phyloP scores from a whole-genome alignment of 495 filamentous ascomycete species.

The Gamarada debralockiae region DNA sequence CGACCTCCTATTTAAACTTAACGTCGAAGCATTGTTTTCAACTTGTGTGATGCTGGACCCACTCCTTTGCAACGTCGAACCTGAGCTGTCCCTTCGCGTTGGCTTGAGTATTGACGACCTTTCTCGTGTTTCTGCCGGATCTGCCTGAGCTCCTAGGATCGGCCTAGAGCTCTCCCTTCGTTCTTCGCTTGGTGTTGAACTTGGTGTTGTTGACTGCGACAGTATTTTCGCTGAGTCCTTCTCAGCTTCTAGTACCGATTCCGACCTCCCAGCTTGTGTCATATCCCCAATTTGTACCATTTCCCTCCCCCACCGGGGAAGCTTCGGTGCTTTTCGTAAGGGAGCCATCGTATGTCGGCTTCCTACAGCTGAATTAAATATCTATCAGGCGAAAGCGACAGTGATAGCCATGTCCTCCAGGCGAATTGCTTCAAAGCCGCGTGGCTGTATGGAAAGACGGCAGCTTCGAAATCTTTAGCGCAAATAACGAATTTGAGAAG shows the following conservation, averaged over 20 bases:
- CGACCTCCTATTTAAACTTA: slow-evolving; percentile 1
- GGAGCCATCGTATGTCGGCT: slow-evolving; percentile 1
- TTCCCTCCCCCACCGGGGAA: neutral
- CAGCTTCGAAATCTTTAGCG: too few species aligned
- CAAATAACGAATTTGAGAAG: too few species aligned
- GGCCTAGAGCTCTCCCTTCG: too few species aligned
- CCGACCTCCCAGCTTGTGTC: slow-evolving; percentile 5
- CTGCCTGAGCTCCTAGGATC: too few species aligned
- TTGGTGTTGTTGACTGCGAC: neutral
- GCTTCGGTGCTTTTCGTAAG: neutral
- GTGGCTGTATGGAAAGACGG: too few species aligned
- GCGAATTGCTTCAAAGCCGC: neutral
- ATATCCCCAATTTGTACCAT: neutral
- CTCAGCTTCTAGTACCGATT: slow-evolving; percentile 4
- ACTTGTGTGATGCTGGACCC: neutral
- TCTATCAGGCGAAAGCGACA: neutral
- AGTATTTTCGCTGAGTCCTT: neutral
- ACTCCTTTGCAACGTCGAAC: neutral
- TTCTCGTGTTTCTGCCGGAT: too few species aligned
- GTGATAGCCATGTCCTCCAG: neutral
- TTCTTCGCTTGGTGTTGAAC: neutral
- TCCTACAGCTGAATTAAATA: neutral
- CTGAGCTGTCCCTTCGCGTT: slow-evolving; percentile 2
- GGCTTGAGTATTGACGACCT: neutral
- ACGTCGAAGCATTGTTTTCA: neutral